Conservation (phyloP, 139 green algal species). For the Tetraselmis striata region DNA sequence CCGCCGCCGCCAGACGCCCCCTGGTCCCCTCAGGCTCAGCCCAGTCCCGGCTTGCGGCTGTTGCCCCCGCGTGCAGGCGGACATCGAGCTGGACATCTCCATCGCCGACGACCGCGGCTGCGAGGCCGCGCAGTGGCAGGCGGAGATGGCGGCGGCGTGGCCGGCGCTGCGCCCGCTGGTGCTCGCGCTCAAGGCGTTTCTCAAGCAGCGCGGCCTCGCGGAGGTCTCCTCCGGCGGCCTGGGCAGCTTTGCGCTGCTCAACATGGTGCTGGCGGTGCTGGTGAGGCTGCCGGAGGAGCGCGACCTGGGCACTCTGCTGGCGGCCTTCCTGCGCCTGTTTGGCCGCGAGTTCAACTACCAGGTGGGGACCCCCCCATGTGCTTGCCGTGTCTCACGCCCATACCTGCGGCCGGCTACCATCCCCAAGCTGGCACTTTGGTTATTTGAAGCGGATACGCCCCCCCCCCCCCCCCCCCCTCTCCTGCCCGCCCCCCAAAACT, state of each 20-base stretch:
- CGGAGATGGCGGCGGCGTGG: background rate
- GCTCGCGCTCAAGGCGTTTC: constrained; percentile 32
- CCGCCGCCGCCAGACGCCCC: too few species aligned
- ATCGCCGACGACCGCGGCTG: constrained; percentile 9
- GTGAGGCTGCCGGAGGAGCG: constrained; percentile 28
- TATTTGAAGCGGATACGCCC: too few species aligned
- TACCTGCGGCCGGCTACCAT: too few species aligned
- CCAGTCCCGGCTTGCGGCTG: too few species aligned
- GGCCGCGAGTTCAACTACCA: constrained; percentile 17
- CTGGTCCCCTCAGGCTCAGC: too few species aligned
- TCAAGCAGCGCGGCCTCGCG: constrained; percentile 26
- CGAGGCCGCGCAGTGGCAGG: constrained; percentile 11
- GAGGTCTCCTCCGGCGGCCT: constrained; percentile 41
- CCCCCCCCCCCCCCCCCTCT: too few species aligned
- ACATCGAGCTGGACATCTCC: constrained; percentile 15
- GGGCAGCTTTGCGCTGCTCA: constrained; percentile 29
- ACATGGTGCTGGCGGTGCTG: constrained; percentile 32
- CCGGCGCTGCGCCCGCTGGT: constrained; percentile 27
- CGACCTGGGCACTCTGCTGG: constrained; percentile 22
- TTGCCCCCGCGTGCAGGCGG: constrained; percentile 5
- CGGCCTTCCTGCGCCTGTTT: constrained; percentile 31
- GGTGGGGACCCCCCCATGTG: too few species aligned
- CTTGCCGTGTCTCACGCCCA: too few species aligned
- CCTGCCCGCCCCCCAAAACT: too few species aligned
- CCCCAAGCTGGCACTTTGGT: too few species aligned